Base-by-base conservation (phyloP, 2,329 filamentous ascomycete genomes). In the Xylaria sp. region DNA sequence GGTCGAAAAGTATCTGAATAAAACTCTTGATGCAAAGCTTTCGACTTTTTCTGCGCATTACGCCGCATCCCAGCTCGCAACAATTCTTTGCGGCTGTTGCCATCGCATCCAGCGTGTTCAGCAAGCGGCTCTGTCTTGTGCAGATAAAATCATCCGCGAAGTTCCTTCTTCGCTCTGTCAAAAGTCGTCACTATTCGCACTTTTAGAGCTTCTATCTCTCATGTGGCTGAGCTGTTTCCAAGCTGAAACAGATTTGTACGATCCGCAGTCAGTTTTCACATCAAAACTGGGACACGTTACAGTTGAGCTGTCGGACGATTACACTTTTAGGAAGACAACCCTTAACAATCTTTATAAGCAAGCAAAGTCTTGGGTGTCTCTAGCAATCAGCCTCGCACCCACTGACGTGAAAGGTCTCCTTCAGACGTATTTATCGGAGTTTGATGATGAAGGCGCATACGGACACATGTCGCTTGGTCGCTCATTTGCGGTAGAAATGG, bases 161-260 rank as follows among this genome's bases (percentile, higher is more conserved):
- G 90, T 97, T 5, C 96, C 96, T 1, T 97, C 96, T 3, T 91
- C 93, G 2, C 84, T 99, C 17, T 98, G 95, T 75, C 92, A 97
- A 75, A 92, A 92, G 72, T 90, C 91, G 6, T 97, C 96, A 1
- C 84, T 99, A 0, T 99, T 98, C 80, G 94, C 95, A 1, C 84
- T 99, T 17, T 84, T 99, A 10, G 96, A 99, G 78, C 86, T 99
- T 3, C 83, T 99, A 20, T 95, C 93, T 3, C 86, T 99, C 31
- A 94, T 99, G 90, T 99, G 95, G 95, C 89, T 89, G 54, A 95
- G 94, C 75, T 99, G 96, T 76, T 83, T 99, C 17, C 95, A 99
- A 77, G 92, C 92, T 13, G 96, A 99, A 78, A 94, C 94, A 0
- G 95, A 99, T 73, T 89, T 96, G 74, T 99, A 98, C 75, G 90